phyloP scores from a whole-genome alignment of 192 early-diverging fungal species.

The Kappamyces sp. region DNA sequence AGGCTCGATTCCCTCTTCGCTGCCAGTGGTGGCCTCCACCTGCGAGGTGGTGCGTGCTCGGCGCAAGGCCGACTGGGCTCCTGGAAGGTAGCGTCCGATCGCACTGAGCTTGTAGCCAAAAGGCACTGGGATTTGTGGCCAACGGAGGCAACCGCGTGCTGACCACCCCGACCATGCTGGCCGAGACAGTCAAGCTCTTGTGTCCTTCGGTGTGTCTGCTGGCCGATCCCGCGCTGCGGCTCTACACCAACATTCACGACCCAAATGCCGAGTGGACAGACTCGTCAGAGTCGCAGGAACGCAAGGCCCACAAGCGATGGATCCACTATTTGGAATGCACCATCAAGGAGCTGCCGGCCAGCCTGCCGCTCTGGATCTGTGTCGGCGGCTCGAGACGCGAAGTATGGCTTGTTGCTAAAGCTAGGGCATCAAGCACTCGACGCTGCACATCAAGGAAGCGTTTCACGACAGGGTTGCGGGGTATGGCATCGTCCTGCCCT shows the following conservation, averaged over 20 bases:
- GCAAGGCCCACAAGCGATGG: conserved; percentile 8
- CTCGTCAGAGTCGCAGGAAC: conserved; percentile 6
- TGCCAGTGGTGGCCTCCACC: neutral
- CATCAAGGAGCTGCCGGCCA: neutral
- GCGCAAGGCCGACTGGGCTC: no score
- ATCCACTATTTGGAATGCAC: neutral
- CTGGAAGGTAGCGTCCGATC: no score
- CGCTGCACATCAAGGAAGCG: neutral
- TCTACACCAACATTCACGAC: conserved; percentile 5
- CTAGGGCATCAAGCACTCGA: neutral
- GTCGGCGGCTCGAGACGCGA: neutral
- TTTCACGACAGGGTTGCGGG: neutral
- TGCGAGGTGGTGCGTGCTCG: neutral
- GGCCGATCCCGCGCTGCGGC: neutral
- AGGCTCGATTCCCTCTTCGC: neutral
- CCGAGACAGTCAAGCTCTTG: neutral
- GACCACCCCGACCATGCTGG: neutral
- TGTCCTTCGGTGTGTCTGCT: neutral
- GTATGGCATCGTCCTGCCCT: conserved; percentile 7
- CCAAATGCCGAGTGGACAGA: neutral
- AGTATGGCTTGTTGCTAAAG: no score
- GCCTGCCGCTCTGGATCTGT: neutral
- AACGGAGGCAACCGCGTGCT: neutral
- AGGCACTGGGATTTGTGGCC: conserved; percentile 10
- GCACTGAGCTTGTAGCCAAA: neutral